Evolutionary conservation across 371 early-diverging fungal genomes (phyloP), one percentile per base, ranked within the genome.

Genomic region (Mucor piriformis): DNA sequence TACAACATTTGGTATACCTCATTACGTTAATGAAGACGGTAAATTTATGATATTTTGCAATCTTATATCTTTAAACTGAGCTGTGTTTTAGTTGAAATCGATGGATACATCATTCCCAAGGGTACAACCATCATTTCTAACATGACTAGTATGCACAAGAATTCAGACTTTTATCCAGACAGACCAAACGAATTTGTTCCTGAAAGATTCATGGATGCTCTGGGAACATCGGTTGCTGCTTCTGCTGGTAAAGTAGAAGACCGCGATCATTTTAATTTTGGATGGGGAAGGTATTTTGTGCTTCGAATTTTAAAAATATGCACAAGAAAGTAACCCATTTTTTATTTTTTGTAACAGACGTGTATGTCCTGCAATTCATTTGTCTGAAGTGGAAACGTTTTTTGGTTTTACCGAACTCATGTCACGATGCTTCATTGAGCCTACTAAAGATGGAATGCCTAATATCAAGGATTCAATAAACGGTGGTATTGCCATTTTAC

Each of bases 251-350:
- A 42, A 34, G 8, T 59, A 4, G 54, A 51, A 18, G 35, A 49
- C 16, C 25, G 64, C 3, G 59, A 64, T 40, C 54, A 48, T 13
- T 64, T 53, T 50, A 43, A 29, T 1, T 64, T 64, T 59, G 64
- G 64, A 6, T 64, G 64, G 64, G 64, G 64, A 53, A 58, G 64
- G 53, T 53, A 53, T 25, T 21, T 16, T 34, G 5, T 1, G n/a
- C n/a, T n/a, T n/a, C n/a, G n/a, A n/a, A n/a, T n/a, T n/a, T n/a
- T n/a, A n/a, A n/a, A n/a, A n/a, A n/a, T n/a, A n/a, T n/a, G n/a
- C n/a, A n/a, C n/a, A n/a, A n/a, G n/a, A n/a, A n/a, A n/a, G n/a
- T n/a, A n/a, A n/a, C n/a, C n/a, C n/a, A n/a, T n/a, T n/a, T n/a
- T n/a, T n/a, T n/a, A n/a, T n/a, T n/a, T n/a, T n/a, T n/a, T n/a